Evolutionary conservation across 768 basidiomycete genomes (phyloP).

Genomic region (Psilocybe subaeruginosa): DNA sequence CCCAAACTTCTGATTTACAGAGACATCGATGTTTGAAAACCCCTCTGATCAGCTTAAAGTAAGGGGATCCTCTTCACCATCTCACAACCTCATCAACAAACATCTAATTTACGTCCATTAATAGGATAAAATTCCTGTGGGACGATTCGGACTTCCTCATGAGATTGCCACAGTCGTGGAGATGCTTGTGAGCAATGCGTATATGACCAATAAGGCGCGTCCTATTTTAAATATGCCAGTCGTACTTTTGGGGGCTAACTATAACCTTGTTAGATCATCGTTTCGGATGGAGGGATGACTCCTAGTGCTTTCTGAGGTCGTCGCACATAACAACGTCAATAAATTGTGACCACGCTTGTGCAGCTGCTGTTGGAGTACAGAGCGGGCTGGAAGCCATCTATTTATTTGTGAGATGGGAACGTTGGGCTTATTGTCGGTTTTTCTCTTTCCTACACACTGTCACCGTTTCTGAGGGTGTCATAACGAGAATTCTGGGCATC

Average conservation of each 20-base stretch:
- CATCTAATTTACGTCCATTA: constrained; percentile 15
- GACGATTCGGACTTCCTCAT: constrained; percentile 50
- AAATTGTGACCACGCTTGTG: too few relatives aligned
- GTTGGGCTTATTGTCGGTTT: too few relatives aligned
- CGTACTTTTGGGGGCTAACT: not conserved
- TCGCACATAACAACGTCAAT: too few relatives aligned
- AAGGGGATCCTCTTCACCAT: not conserved
- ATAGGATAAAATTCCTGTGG: constrained; percentile 48
- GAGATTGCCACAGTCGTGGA: constrained; percentile 57
- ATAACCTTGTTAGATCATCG: constrained; percentile 38
- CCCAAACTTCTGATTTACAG: constrained; percentile 20
- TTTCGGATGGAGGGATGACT: constrained; percentile 50
- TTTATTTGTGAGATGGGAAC: too few relatives aligned
- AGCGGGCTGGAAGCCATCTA: too few relatives aligned
- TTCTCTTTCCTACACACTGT: not conserved
- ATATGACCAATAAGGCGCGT: constrained; percentile 60
- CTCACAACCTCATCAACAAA: not conserved
- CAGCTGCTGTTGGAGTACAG: too few relatives aligned
- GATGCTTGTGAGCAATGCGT: constrained; percentile 50
- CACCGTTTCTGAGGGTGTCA: not conserved
- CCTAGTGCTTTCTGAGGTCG: constrained; percentile 36
- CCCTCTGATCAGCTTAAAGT: constrained; percentile 28
- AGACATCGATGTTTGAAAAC: constrained; percentile 52
- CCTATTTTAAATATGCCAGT: not conserved
- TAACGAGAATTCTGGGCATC: not conserved